Base-by-base conservation (phyloP, 169 alveolate species). In the Prorocentrum cordatum region DNA sequence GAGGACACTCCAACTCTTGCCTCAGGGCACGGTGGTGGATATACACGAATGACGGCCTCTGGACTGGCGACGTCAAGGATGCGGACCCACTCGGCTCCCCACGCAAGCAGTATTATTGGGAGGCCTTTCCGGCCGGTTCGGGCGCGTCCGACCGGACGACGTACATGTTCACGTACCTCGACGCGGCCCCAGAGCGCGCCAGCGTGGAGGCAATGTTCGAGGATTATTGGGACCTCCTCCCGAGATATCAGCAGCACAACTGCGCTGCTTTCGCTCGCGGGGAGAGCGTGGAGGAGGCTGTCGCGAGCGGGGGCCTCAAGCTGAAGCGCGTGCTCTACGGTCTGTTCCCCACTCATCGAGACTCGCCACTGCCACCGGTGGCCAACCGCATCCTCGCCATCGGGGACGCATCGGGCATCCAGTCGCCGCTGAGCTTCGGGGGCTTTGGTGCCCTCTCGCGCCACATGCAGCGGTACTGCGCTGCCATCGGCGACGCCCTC, bases 371-470 rank as follows among this genome's bases (percentile, higher is more conserved):
- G 45, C 77, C 45, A 31, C 39, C 91, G 22, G 68, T 71, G 0
- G 64, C 66, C 36, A 83, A 83, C 77, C 82, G 91, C n/a, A 54
- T 66, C 5, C 71, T 83, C 4, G 72, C 45, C n/a, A 71, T 83
- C n/a, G 91, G 91, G 3, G 91, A 83, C 33, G 91, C 91, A 0
- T 61, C 83, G 0, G 91, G 91, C 42, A 47, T 64, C 45, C 91
- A 83, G 38, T 83, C 91, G 26, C 91, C 91, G 1, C 61, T 83
- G 32, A 66, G 83, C 0, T 83, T 83, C 26, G 91, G 91, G 1
- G 91, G 91, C 39, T 66, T 83, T 18, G 91, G 80, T 0, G 91
- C 91, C 70, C 16, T 67, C 50, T 61, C 67, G 45, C 36, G 91
- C 10, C 91, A 83, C 32, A 59, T 83, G 27, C 82, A 82, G 18